phyloP scores from a whole-genome alignment of 768 basidiomycete species.

The Mrakia gelida region DNA sequence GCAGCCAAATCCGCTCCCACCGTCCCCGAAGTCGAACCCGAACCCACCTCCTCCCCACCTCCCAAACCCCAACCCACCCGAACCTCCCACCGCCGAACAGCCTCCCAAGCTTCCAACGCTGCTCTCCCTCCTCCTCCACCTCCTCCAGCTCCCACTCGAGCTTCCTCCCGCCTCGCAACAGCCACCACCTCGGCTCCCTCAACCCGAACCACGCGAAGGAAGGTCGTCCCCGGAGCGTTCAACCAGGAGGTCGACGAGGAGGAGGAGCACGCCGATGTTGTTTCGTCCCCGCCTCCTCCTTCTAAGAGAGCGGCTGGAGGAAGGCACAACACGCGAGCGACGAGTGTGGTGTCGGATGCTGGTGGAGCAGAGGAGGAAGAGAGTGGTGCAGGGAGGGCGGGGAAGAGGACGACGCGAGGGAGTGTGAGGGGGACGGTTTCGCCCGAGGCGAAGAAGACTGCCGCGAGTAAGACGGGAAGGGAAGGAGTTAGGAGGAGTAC shows the following conservation, averaged over 20 bases:
- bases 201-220: background rate
- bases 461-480: background rate
- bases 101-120: constrained; percentile 2
- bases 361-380: background rate
- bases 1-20: background rate
- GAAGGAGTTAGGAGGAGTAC: background rate
- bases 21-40: background rate
- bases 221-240: constrained; percentile 7
- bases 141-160: background rate
- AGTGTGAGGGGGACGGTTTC: constrained; percentile 11
- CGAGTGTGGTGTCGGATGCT: background rate
- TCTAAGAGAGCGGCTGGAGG: background rate
- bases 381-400: background rate
- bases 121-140: background rate
- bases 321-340: background rate
- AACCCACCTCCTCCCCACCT: background rate
- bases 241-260: background rate
- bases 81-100: constrained; percentile 13
- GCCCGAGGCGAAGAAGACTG: background rate
- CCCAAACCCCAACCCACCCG: constrained; percentile 10
- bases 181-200: background rate
- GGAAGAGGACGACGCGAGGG: constrained; percentile 11
- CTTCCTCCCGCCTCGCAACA: background rate
- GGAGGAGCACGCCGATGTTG: background rate
- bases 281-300: constrained; percentile 1